Percentiles rank a stretch among this genome's conserved stretches.
These are phyloP conservation scores for Acanthamoeba sp. DNA, from an alignment of 208 protist genomes.

Conservation along the genomic window DNA sequence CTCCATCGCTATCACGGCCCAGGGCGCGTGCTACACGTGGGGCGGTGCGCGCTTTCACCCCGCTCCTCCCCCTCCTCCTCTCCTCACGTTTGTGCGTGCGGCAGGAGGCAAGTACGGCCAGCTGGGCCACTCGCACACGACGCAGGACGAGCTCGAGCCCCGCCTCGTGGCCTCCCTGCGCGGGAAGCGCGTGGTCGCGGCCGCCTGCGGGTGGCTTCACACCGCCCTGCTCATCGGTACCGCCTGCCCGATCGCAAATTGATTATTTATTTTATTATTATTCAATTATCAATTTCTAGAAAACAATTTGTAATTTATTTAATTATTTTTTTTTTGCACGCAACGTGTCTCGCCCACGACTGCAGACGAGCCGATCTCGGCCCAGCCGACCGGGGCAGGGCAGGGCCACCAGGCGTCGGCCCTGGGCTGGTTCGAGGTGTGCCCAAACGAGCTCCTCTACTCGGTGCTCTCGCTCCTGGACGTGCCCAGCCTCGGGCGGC, in stretches of 20 bases:
- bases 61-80: not conserved
- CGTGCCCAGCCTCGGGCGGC: not conserved
- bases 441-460: not conserved
- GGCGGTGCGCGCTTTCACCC: not conserved
- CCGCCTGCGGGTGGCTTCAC: conserved; percentile 31
- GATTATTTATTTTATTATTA: too few relatives aligned
- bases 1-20: conserved; percentile 11
- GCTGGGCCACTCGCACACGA: conserved; percentile 4
- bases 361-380: not conserved
- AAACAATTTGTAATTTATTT: too few relatives aligned
- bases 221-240: conserved; percentile 27
- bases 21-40: conserved; percentile 29
- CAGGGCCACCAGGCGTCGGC: not conserved
- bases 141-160: conserved; percentile 16
- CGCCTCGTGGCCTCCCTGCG: not conserved
- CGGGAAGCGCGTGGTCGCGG: not conserved
- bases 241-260: not conserved
- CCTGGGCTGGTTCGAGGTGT: not conserved
- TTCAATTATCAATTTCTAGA: not conserved
- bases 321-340: too few relatives aligned
- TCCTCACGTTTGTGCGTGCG: not conserved
- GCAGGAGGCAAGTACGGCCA: conserved; percentile 31
- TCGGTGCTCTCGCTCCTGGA: not conserved
- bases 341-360: too few relatives aligned
- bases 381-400: not conserved